Evolutionary conservation across 2,329 filamentous ascomycete species (phyloP).

Genomic region (Tolypocladium inflatum): DNA sequence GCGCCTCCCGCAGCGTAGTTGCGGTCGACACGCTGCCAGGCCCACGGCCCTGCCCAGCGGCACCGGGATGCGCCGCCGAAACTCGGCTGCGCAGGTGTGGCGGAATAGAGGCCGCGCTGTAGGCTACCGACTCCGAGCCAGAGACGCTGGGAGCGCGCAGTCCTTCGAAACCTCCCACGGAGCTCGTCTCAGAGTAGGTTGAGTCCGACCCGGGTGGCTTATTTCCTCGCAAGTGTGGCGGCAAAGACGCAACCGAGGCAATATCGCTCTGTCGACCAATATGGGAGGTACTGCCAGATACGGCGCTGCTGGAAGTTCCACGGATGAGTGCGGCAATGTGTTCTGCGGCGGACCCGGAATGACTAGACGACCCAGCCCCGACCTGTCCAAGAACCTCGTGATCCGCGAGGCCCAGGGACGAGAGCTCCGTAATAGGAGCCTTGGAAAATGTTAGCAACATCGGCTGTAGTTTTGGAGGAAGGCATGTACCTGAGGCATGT

Average conservation of each 20-base stretch:
- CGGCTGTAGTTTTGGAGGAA: too few relatives aligned
- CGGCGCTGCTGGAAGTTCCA: neutral
- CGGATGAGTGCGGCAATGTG: neutral
- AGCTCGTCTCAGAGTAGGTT: neutral
- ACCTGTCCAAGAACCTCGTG: neutral
- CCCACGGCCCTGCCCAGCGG: neutral
- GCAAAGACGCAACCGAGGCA: neutral
- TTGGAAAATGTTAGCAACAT: conserved; percentile 7
- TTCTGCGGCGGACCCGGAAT: neutral
- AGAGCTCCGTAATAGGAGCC: conserved; percentile 16
- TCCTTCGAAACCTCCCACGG: neutral
- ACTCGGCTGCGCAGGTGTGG: neutral
- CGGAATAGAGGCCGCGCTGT: neutral
- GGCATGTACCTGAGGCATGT: conserved; percentile 9
- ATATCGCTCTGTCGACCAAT: neutral
- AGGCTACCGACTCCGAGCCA: neutral
- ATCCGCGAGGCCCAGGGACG: conserved; percentile 12
- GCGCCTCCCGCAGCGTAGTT: conserved; percentile 15
- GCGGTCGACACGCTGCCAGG: conserved; percentile 17
- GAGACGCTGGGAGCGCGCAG: neutral
- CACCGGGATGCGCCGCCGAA: neutral
- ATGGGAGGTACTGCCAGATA: neutral
- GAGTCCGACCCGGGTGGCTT: neutral
- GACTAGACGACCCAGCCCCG: neutral
- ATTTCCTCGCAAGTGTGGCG: conserved; percentile 3